phyloP scores from a whole-genome alignment of 108 stramenopile genomes.

The Schizochytrium sp. region DNA sequence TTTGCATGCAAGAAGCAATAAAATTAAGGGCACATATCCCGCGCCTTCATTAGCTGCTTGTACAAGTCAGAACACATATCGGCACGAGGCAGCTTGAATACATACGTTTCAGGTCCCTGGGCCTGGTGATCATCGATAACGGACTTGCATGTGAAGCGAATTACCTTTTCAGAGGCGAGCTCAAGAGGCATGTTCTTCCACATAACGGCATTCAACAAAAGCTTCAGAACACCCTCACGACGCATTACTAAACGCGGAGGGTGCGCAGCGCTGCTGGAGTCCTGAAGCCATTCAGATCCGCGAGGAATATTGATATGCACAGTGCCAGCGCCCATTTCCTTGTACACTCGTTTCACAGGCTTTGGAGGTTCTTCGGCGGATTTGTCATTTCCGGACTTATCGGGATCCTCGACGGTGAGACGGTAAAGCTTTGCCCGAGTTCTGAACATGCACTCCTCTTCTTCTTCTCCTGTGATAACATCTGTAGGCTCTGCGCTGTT shows the following conservation, averaged over 20 bases:
- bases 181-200: conserved; percentile 34
- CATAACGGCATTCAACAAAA: conserved; percentile 50
- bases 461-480: conserved; percentile 54
- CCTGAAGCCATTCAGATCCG: conserved; percentile 26
- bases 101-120: conserved; percentile 8
- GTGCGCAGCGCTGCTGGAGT: not conserved
- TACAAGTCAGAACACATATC: conserved; percentile 7
- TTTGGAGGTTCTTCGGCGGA: not conserved
- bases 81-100: not conserved
- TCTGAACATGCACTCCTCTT: conserved; percentile 33
- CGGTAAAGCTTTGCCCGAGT: conserved; percentile 25
- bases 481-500: conserved; percentile 32
- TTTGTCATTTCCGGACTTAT: not conserved
- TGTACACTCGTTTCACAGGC: not conserved
- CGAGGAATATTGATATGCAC: not conserved
- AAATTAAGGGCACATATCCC: conserved; percentile 10
- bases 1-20: too few relatives aligned
- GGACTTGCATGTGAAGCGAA: conserved; percentile 56
- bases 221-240: conserved; percentile 38
- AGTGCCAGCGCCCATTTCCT: conserved; percentile 2
- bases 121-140: not conserved
- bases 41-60: conserved; percentile 5
- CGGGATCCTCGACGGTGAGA: not conserved
- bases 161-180: conserved; percentile 21
- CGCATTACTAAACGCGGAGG: conserved; percentile 48